Conservation (phyloP, 495 filamentous ascomycete genomes). For the Hamigera avellanea region DNA sequence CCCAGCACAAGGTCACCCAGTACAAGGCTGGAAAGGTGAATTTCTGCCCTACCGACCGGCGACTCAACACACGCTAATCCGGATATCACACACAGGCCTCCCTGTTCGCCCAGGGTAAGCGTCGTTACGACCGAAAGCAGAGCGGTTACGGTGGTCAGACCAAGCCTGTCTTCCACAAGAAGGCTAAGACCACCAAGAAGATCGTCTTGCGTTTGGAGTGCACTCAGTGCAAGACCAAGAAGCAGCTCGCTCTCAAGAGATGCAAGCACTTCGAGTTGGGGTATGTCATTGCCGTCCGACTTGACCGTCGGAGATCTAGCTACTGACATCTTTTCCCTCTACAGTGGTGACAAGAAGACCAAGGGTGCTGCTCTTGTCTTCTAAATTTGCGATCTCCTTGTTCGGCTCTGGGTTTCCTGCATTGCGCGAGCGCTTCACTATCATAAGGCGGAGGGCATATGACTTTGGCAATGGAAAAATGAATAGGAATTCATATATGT, state of each 20-base stretch:
- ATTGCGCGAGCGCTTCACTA: conserved; percentile 25
- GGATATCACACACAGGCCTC: conserved; percentile 51
- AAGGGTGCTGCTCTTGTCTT: conserved; percentile 99
- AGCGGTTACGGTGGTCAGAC: conserved; percentile 99
- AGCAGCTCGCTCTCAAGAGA: conserved; percentile 92
- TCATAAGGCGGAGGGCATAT: conserved; percentile 31
- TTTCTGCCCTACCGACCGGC: conserved; percentile 2
- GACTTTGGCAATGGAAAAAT: conserved; percentile 38
- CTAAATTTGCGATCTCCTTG: conserved; percentile 50
- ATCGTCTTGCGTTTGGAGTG: conserved; percentile 96
- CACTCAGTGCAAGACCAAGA: conserved; percentile 94
- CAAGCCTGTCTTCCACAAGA: conserved; percentile 99
- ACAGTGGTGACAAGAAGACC: conserved; percentile 99
- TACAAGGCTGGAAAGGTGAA: conserved; percentile 90
- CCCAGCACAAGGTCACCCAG: conserved; percentile 88
- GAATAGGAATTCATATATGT: conserved; percentile 38
- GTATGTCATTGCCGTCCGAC: too few species aligned
- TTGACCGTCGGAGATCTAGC: conserved; percentile 1
- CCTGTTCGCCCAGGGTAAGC: conserved; percentile 95
- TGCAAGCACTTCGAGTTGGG: conserved; percentile 99
- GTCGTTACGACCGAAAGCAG: conserved; percentile 99
- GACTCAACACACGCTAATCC: conserved; percentile 13
- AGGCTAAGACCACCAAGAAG: conserved; percentile 99
- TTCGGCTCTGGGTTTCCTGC: conserved; percentile 37
- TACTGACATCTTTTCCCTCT: conserved; percentile 15